These are phyloP conservation scores for Suillus hirtellus DNA, from an alignment of 768 basidiomycete species.

Conservation along the genomic window DNA sequence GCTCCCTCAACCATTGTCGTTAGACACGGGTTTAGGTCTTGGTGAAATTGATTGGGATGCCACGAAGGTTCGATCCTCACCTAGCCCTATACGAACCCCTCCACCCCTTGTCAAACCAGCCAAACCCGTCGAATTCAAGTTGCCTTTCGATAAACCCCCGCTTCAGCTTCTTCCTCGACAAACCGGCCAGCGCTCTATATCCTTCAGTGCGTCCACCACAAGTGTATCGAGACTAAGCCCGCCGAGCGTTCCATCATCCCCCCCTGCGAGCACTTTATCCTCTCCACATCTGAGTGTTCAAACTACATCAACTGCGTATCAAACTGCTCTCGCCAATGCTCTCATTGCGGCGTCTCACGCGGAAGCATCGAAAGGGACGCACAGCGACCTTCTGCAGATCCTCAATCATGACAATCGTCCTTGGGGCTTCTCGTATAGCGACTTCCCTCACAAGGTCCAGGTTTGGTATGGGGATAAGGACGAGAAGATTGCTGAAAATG, in stretches of 20 bases:
- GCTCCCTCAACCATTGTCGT: slow-evolving; percentile 51
- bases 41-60: slow-evolving; percentile 54
- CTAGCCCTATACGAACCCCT: slow-evolving; percentile 1
- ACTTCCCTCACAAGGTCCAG: slow-evolving; percentile 72
- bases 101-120: slow-evolving; percentile 22
- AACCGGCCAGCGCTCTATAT: slow-evolving; percentile 70
- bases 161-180: slow-evolving; percentile 42
- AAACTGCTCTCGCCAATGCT: slow-evolving; percentile 82
- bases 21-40: slow-evolving; percentile 59
- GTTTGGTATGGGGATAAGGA: slow-evolving; percentile 96
- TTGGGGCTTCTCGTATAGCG: slow-evolving; percentile 87
- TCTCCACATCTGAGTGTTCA: slow-evolving; percentile 26
- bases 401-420: slow-evolving; percentile 86
- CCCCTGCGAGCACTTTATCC: slow-evolving; percentile 45
- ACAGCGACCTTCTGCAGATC: slow-evolving; percentile 89
- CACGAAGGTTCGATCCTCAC: slow-evolving; percentile 2
- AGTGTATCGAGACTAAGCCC: slow-evolving; percentile 41
- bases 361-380: slow-evolving; percentile 88
- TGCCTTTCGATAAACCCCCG: slow-evolving; percentile 37
- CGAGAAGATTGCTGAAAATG: slow-evolving; percentile 90
- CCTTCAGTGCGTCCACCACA: slow-evolving; percentile 44
- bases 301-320: slow-evolving; percentile 36
- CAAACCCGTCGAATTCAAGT: slow-evolving; percentile 23
- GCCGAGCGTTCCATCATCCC: slow-evolving; percentile 52
- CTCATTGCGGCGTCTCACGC: slow-evolving; percentile 94